Conservation (phyloP, 345 rosid genomes). For the Toxicodendron radicans region DNA sequence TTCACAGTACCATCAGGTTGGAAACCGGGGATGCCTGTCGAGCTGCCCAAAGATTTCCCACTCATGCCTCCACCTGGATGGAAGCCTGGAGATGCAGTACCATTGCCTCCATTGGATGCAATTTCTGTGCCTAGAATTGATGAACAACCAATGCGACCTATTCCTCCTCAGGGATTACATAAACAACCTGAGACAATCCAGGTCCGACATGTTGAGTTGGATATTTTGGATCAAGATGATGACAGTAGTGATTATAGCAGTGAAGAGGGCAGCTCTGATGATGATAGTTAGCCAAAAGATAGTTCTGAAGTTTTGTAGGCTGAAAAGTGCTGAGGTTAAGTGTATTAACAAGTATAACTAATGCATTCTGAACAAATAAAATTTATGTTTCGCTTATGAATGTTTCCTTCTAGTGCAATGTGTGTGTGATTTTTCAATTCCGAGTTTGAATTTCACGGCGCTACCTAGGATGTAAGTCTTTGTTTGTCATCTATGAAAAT, state of each 20-base stretch:
- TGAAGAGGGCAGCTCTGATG: constrained; percentile 37
- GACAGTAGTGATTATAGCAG: constrained; percentile 44
- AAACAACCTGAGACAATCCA: constrained; percentile 71
- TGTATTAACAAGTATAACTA: background rate
- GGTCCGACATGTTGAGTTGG: constrained; percentile 83
- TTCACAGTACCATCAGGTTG: constrained; percentile 77
- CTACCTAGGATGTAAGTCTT: background rate
- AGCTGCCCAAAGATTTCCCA: constrained; percentile 66
- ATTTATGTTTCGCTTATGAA: background rate
- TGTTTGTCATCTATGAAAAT: background rate
- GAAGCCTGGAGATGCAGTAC: constrained; percentile 89
- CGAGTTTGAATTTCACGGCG: background rate
- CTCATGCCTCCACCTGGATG: constrained; percentile 78
- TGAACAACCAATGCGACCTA: constrained; percentile 50
- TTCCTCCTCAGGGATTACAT: constrained; percentile 53
- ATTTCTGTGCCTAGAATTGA: constrained; percentile 46
- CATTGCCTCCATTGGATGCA: constrained; percentile 69
- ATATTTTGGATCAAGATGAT: constrained; percentile 41
- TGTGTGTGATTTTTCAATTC: background rate
- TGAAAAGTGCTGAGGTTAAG: constrained; percentile 2
- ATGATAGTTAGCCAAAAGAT: constrained; percentile 20
- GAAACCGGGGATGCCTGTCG: constrained; percentile 97
- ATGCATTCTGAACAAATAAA: background rate
- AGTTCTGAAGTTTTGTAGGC: background rate
- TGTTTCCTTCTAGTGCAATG: background rate